Evolutionary conservation across 1,139 yeast genomes (phyloP).

Genomic region (Waltiozyma sp.): DNA sequence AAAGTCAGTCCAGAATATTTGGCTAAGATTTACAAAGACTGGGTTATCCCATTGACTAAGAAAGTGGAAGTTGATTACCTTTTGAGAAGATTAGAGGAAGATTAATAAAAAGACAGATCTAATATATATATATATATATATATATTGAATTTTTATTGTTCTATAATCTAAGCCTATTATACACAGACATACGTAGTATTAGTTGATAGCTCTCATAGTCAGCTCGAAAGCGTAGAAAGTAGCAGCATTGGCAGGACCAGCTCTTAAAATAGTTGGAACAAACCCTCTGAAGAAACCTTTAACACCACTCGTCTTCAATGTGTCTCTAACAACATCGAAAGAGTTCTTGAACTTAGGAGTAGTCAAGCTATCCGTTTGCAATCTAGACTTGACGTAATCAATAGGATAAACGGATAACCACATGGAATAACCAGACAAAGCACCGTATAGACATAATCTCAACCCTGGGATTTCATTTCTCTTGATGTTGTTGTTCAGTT

Average conservation of each 20-base stretch:
- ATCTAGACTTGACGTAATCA: conserved; percentile 74
- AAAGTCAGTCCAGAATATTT: conserved; percentile 74
- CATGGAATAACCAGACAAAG: conserved; percentile 74
- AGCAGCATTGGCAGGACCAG: conserved; percentile 96
- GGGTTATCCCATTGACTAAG: conserved; percentile 87
- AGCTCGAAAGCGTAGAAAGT: conserved; percentile 88
- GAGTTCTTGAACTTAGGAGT: conserved; percentile 31
- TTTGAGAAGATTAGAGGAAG: conserved; percentile 69
- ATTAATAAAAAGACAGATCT: no score
- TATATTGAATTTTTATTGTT: no score
- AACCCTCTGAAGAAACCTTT: conserved; percentile 83
- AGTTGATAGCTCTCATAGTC: conserved; percentile 45
- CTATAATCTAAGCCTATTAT: no score
- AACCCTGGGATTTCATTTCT: conserved; percentile 73
- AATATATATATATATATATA: neutral
- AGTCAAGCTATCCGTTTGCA: conserved; percentile 68
- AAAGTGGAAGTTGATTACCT: conserved; percentile 90
- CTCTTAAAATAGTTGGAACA: conserved; percentile 81
- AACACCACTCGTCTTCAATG: conserved; percentile 47
- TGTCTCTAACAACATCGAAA: conserved; percentile 41
- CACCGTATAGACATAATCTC: conserved; percentile 76
- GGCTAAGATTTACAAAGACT: conserved; percentile 74
- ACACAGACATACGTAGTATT: no score
- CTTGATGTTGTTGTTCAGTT: conserved; percentile 27
- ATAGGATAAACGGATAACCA: conserved; percentile 79